Conservation (phyloP, 352 stramenopile species). For the Globisporangium acanthophoron region DNA sequence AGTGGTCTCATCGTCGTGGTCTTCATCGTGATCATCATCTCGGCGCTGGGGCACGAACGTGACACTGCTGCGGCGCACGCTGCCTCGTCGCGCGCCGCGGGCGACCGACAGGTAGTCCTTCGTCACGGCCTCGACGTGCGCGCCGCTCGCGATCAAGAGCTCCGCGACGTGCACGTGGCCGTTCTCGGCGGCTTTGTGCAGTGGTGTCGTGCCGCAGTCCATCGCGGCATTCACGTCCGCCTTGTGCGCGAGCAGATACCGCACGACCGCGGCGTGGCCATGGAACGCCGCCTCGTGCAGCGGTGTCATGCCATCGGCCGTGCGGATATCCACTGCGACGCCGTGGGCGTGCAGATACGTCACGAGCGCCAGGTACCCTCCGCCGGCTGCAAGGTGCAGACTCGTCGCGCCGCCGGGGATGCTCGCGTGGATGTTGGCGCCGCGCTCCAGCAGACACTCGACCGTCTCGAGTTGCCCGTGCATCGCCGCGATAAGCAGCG, state of each 20-base stretch:
- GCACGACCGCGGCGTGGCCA: slow-evolving; percentile 37
- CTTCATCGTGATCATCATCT: background rate
- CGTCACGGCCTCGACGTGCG: slow-evolving; percentile 54
- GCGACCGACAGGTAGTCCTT: slow-evolving; percentile 36
- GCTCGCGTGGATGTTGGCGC: slow-evolving; percentile 34
- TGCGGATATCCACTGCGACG: slow-evolving; percentile 30
- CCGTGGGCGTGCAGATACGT: slow-evolving; percentile 36
- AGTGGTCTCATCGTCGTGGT: slow-evolving; percentile 1
- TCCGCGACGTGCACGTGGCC: slow-evolving; percentile 45
- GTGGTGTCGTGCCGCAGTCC: slow-evolving; percentile 36
- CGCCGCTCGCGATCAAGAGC: slow-evolving; percentile 39
- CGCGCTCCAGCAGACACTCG: slow-evolving; percentile 33
- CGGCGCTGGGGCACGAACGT: slow-evolving; percentile 6
- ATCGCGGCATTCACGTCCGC: slow-evolving; percentile 48
- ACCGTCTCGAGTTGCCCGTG: slow-evolving; percentile 59
- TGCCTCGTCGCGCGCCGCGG: slow-evolving; percentile 14
- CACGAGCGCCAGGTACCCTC: slow-evolving; percentile 35
- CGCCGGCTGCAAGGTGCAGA: slow-evolving; percentile 47
- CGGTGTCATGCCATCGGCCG: slow-evolving; percentile 33
- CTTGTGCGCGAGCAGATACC: slow-evolving; percentile 30
- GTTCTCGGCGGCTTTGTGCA: slow-evolving; percentile 49
- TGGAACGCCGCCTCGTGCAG: slow-evolving; percentile 43
- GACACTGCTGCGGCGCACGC: slow-evolving; percentile 6
- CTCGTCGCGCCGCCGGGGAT: slow-evolving; percentile 36
- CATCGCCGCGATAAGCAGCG: slow-evolving; percentile 50